Base-by-base conservation (phyloP, 1,284 basidiomycete species). In the Cryptococcus wingfieldii region DNA sequence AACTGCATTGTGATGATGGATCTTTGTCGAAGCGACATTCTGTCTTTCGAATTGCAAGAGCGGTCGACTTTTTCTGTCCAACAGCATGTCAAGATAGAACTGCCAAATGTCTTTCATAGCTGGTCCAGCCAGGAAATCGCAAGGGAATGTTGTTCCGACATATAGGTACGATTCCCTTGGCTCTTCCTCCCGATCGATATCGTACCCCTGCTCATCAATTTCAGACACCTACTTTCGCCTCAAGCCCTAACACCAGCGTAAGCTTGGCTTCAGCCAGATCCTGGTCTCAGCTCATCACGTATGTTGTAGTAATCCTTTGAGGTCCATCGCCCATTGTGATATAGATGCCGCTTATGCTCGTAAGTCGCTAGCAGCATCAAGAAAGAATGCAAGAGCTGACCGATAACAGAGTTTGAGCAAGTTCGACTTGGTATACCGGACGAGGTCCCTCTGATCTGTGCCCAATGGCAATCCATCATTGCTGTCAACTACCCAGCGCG, bases 401-500 rank as follows among this genome's bases (percentile, higher is more conserved):
- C 5, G 66, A 51, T 61, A 12, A 10, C 71, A 45, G 85, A 89
- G 27, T 97, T 93, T 76, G 91, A 97, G 77, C 88, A 88, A 75
- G 83, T 88, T 47, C 82, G 92, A 28, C 83, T 96, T 0, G 85
- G 83, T 0, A 78, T 92, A 12, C 86, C 89, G 58, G 71, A 75
- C 53, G 82, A 83, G 37, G 81, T 83, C 2, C 93, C 95, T 0
- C 80, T 98, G 13, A 90, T 94, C 9, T 94, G 96, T 5, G 83
- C 89, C 47, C 95, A 98, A 71, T 98, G 96, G 96, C 84, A 90
- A 51, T 78, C 79, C 16, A 75, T 83, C 65, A 98, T 99, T 59
- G 96, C 96, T 0, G 89, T 98, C 61, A 96, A 94, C 76, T 98
- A 98, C 72, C 88, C 92, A 3, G 95, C 96, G 0, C 82, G 95